These are phyloP conservation scores for Priceomyces melissophilus DNA, from an alignment of 805 yeast genomes.

Conservation along the genomic window DNA sequence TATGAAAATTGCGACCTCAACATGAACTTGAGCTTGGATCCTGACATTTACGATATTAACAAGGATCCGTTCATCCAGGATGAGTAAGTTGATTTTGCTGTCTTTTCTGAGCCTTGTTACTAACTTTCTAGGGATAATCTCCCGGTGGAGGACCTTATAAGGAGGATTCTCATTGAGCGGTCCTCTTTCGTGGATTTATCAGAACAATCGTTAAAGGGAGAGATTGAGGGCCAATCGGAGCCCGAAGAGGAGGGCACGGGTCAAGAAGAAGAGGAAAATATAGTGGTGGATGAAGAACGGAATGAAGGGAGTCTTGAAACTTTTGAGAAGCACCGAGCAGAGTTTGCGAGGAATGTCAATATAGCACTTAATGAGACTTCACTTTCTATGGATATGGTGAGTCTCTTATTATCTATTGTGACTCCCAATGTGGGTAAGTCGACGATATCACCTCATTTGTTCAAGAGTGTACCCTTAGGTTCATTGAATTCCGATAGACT, in stretches of 20 bases:
- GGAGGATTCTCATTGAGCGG: slow-evolving; percentile 55
- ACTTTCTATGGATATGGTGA: slow-evolving; percentile 80
- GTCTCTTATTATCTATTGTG: slow-evolving; percentile 72
- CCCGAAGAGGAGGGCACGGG: background rate
- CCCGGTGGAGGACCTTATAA: slow-evolving; percentile 53
- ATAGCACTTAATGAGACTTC: slow-evolving; percentile 87
- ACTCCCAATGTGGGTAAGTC: slow-evolving; percentile 84
- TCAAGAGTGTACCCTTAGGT: slow-evolving; percentile 71
- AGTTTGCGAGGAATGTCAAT: slow-evolving; percentile 50
- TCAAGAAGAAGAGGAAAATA: background rate
- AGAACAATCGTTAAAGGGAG: slow-evolving; percentile 50
- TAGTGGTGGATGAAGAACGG: slow-evolving; percentile 7
- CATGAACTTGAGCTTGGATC: slow-evolving; percentile 22
- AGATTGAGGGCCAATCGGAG: slow-evolving; percentile 28
- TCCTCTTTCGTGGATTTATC: slow-evolving; percentile 58
- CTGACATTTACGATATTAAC: slow-evolving; percentile 24
- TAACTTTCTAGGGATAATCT: slow-evolving; percentile 32
- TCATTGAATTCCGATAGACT: slow-evolving; percentile 57
- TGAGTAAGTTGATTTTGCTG: slow-evolving; percentile 27
- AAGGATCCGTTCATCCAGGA: slow-evolving; percentile 37
- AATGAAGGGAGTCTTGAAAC: slow-evolving; percentile 27
- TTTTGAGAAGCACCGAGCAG: slow-evolving; percentile 50
- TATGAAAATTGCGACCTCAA: background rate
- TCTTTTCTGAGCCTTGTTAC: slow-evolving; percentile 1
- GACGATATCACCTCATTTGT: slow-evolving; percentile 83